Evolutionary conservation across 345 rosid species (phyloP), one percentile per base, ranked within the genome.

Genomic region (Sapria himalayana): DNA sequence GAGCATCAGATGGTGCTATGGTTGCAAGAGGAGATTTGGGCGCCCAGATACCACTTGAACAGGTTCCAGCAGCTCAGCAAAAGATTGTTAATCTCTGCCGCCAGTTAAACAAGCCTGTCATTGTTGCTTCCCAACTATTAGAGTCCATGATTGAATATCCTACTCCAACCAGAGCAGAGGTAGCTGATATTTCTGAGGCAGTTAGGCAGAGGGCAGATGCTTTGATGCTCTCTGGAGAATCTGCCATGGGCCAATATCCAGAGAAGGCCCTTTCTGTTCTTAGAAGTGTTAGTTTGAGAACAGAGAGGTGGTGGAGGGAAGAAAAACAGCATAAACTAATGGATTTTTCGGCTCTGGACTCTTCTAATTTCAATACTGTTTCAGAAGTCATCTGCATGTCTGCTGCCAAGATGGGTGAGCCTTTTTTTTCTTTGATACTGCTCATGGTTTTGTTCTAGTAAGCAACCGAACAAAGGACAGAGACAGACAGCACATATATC

Each of bases 71-170:
- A 37, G 89, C 93, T 25, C 99, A 91, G 56, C 89, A 73, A 51
- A 91, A 38, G 53, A 68, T 84, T 35, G 92, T 91, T 36, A 75
- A 77, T 74, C 39, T 64, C 13, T 91, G 99, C 76, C 71, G 99
- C 62, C 69, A 65, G 45, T 73, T 91, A 33, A 80, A 91, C 57
- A 91, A 68, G 63, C 99, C 99, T 0, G 99, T 91, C 19, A 84
- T 91, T 22, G 93, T 91, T 33, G 96, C 96, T 20, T 91, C 99
- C 10, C 96, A 91, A 55, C 61, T 91, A 27, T 92, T 91, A 1
- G 99, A 91, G 55, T 91, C 99, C 15, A 91, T 91, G 99, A 80
- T 91, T 33, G 99, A 91, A 46, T 84, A 80, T 64, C 99, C 99
- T 45, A 91, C 99, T 25, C 96, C 99, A 25, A 91, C 99, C 33